Percentiles rank a stretch among this genome's conserved stretches.
Conservation (phyloP, 2,329 filamentous ascomycete genomes). For the Lecanosticta acicola region DNA sequence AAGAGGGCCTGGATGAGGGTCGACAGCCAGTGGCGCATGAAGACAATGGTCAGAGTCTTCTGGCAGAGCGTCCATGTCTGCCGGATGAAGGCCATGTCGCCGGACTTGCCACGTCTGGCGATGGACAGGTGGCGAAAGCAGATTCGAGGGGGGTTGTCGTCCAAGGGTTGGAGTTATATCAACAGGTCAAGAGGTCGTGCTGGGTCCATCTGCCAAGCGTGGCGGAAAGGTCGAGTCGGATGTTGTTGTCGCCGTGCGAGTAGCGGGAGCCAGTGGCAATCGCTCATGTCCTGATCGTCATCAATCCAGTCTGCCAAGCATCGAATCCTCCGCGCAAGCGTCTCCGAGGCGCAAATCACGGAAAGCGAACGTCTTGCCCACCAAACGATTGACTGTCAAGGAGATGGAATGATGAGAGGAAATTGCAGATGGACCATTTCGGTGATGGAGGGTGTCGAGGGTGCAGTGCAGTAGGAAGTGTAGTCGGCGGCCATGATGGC, state of each 20-base stretch:
- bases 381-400: too few species aligned
- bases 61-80: constrained; percentile 54
- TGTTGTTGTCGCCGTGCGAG: not conserved
- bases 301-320: not conserved
- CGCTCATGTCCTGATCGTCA: not conserved
- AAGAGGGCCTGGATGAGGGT: constrained; percentile 52
- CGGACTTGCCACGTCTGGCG: too few species aligned
- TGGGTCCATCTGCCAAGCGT: not conserved
- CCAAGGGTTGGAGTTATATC: not conserved
- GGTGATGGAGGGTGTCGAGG: too few species aligned
- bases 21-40: constrained; percentile 50
- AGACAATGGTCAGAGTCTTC: constrained; percentile 53
- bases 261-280: not conserved
- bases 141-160: not conserved
- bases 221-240: not conserved
- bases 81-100: constrained; percentile 20
- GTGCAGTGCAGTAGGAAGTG: too few species aligned
- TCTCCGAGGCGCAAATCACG: too few species aligned
- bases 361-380: too few species aligned
- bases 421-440: too few species aligned
- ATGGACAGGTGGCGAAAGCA: not conserved
- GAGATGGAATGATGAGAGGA: too few species aligned
- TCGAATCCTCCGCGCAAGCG: too few species aligned
- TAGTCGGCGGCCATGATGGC: too few species aligned
- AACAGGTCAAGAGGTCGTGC: not conserved